Conservation (phyloP, 768 basidiomycete genomes). For the Pluteus cervinus region DNA sequence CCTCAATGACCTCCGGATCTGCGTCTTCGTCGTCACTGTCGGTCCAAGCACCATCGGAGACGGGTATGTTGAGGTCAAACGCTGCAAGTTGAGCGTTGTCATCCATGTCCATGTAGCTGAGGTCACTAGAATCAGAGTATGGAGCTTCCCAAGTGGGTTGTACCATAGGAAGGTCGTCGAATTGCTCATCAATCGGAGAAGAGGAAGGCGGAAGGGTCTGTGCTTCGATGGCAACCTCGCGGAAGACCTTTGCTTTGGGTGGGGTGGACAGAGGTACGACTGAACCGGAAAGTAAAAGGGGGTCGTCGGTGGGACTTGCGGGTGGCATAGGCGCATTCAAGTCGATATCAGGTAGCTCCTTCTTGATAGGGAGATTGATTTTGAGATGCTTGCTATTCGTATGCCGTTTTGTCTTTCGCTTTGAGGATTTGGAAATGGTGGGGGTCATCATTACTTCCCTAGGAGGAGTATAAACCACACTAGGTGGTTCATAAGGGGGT, state of each 20-base stretch:
- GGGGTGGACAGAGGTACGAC: slow-evolving; percentile 22
- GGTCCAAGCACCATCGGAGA: slow-evolving; percentile 22
- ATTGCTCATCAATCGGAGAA: slow-evolving; percentile 7
- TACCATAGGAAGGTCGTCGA: neutral
- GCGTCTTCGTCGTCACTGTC: slow-evolving; percentile 29
- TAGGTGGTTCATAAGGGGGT: slow-evolving; percentile 59
- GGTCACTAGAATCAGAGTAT: slow-evolving; percentile 8
- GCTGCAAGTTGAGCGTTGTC: slow-evolving; percentile 18
- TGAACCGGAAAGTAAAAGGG: slow-evolving; percentile 52
- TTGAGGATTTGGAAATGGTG: slow-evolving; percentile 26
- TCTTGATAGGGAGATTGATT: slow-evolving; percentile 39
- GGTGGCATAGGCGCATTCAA: slow-evolving; percentile 56
- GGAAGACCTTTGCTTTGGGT: slow-evolving; percentile 4
- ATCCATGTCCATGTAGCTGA: slow-evolving; percentile 23
- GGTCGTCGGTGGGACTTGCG: slow-evolving; percentile 72
- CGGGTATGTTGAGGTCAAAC: slow-evolving; percentile 24
- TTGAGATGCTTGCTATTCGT: slow-evolving; percentile 7
- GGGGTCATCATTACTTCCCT: slow-evolving; percentile 50
- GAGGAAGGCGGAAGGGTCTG: slow-evolving; percentile 14
- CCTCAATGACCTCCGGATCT: slow-evolving; percentile 21
- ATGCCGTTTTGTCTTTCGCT: slow-evolving; percentile 11
- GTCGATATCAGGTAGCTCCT: slow-evolving; percentile 61
- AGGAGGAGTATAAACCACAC: slow-evolving; percentile 67
- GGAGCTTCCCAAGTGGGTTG: neutral
- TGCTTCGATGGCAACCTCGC: neutral